Conservation (phyloP, 768 basidiomycete genomes). For the Lactarius deliciosus region DNA sequence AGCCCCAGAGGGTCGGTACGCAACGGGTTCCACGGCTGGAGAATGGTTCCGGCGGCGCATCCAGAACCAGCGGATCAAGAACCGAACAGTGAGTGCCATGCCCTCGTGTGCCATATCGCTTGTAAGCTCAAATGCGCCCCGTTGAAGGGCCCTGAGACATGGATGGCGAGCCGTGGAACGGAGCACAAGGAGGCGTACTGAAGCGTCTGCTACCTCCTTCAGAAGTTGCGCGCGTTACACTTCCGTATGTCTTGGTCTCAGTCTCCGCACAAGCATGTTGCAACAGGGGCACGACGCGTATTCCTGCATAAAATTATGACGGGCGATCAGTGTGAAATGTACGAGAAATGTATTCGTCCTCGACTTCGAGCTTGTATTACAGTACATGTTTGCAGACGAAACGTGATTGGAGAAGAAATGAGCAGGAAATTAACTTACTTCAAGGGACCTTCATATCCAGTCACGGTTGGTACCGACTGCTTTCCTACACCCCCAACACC, state of each 20-base stretch:
- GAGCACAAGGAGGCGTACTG: slow-evolving; percentile 19
- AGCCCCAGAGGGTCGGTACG: slow-evolving; percentile 37
- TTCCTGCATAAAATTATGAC: background rate
- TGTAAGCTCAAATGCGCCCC: background rate
- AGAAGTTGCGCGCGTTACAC: too few species aligned
- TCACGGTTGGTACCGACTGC: too few species aligned
- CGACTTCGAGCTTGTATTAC: background rate
- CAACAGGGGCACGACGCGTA: background rate
- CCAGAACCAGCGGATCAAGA: slow-evolving; percentile 37
- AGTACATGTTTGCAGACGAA: too few species aligned
- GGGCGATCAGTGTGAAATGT: background rate
- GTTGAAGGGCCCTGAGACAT: slow-evolving; percentile 21
- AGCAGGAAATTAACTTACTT: too few species aligned
- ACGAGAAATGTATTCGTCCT: background rate
- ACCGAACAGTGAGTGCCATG: background rate
- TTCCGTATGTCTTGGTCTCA: too few species aligned
- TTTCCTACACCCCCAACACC: too few species aligned
- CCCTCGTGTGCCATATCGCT: too few species aligned
- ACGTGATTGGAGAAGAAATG: too few species aligned
- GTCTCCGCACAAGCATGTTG: background rate
- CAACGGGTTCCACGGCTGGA: slow-evolving; percentile 40
- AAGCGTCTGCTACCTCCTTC: background rate
- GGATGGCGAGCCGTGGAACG: slow-evolving; percentile 25
- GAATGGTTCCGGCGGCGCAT: slow-evolving; percentile 47
- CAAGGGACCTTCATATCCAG: too few species aligned